Percentiles rank a stretch among this genome's conserved stretches.
These are phyloP conservation scores for Fagopyrum homotropicum DNA, from an alignment of 148 eudicot genomes.

Conservation along the genomic window DNA sequence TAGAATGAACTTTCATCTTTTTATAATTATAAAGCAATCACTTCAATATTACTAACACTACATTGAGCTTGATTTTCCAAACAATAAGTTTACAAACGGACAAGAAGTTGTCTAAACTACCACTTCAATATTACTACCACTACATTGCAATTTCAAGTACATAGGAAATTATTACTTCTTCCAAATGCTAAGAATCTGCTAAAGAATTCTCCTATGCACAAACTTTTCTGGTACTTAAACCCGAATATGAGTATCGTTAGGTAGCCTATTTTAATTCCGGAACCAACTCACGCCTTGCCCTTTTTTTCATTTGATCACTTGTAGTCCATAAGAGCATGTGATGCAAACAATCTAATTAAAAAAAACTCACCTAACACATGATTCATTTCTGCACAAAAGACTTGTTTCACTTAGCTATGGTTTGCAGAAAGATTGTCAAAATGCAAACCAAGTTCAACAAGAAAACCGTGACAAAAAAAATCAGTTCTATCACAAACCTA, in stretches of 20 bases:
- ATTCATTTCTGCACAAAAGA: background rate
- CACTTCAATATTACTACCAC: too few species aligned
- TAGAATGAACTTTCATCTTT: too few species aligned
- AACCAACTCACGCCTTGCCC: background rate
- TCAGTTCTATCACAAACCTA: background rate
- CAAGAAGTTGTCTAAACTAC: too few species aligned
- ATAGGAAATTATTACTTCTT: background rate
- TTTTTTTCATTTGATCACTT: background rate
- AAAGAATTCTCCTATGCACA: background rate
- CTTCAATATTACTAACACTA: too few species aligned
- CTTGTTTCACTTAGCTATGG: background rate
- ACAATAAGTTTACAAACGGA: too few species aligned
- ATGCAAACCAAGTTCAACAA: background rate
- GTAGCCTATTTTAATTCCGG: background rate
- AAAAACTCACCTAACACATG: background rate
- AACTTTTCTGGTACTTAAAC: background rate
- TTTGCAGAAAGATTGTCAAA: background rate
- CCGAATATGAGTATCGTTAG: background rate
- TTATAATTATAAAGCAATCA: too few species aligned
- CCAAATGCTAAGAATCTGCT: background rate
- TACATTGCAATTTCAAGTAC: background rate
- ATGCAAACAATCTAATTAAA: background rate
- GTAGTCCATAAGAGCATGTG: background rate
- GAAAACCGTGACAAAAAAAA: background rate
- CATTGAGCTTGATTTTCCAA: too few species aligned